Evolutionary conservation across 73 alveolate genomes (phyloP).

Genomic region (Paraurostyla sp.): DNA sequence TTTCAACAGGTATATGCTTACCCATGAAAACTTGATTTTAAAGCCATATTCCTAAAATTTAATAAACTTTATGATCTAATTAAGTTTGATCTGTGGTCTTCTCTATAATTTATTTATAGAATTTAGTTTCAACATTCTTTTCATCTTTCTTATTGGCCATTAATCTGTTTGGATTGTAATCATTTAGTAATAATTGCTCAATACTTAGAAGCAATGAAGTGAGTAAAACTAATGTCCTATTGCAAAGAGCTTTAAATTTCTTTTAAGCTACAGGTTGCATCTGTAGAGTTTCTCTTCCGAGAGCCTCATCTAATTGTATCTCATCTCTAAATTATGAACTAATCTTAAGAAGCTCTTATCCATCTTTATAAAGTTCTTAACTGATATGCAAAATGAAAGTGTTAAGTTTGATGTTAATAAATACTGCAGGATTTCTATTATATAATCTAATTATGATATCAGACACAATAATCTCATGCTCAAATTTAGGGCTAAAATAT

Average conservation of each 20-base stretch:
- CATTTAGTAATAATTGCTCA: slow-evolving; percentile 48
- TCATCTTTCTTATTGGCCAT: slow-evolving; percentile 40
- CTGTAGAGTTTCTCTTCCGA: neutral
- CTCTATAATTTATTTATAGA: slow-evolving; percentile 39
- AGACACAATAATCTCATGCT: slow-evolving; percentile 25
- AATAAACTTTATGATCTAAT: slow-evolving; percentile 29
- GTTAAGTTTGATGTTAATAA: slow-evolving; percentile 45
- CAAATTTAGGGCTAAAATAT: slow-evolving; percentile 40
- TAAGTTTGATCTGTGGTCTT: slow-evolving; percentile 37
- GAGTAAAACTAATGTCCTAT: neutral
- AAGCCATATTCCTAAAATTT: slow-evolving; percentile 26
- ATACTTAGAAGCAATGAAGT: slow-evolving; percentile 47
- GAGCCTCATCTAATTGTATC: neutral
- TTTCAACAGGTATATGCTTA: slow-evolving; percentile 51
- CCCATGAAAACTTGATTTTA: slow-evolving; percentile 18
- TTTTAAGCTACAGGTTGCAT: neutral
- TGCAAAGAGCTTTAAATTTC: slow-evolving; percentile 20
- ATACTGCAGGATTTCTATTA: slow-evolving; percentile 56
- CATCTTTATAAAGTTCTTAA: neutral
- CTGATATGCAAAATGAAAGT: slow-evolving; percentile 33
- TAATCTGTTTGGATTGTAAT: slow-evolving; percentile 46
- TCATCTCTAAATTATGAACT: neutral
- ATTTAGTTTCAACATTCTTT: slow-evolving; percentile 5
- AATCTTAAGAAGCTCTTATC: slow-evolving; percentile 29
- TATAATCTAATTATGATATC: slow-evolving; percentile 46